Evolutionary conservation across 768 basidiomycete species (phyloP), one percentile per base, ranked within the genome.

Genomic region (Mycena epipterygia): DNA sequence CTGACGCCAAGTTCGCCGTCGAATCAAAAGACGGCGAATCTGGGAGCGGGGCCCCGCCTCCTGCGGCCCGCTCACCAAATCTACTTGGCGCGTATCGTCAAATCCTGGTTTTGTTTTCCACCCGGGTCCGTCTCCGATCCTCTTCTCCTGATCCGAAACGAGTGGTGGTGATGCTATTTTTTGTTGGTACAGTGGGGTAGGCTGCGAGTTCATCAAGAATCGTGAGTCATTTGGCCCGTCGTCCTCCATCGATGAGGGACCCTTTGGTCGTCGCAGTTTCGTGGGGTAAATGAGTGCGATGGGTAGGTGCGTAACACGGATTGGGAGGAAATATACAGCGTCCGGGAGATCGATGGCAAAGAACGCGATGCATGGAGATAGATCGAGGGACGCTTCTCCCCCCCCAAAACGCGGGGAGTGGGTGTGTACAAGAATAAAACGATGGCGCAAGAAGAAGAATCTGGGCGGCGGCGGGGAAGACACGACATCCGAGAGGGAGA

Each of bases 131-230:
- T 49, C 29, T 48, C 25, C 41, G 32, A 19, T 37, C 53, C 29
- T 55, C 62, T 42, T 44, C 17, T 30, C 16, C 52, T 32, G n/a
- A 49, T 60, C 51, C 59, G 41, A 52, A 53, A 27, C 51, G 32
- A 25, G 48, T 37, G 17, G 37, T 41, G 55, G 23, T 25, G 29
- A 25, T 57, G 52, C 27, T 30, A 8, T 5, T 62, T 67, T n/a
- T 41, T 58, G 62, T n/a, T 69, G 61, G 61, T 69, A 69, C 68
- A 69, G 51, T 52, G 32, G 13, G 65, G 59, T 61, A 68, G 58
- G 67, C 67, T 63, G 56, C 48, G 44, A 9, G 62, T 60, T 70
- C 69, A 46, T 70, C 69, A 70, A 70, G 69, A 70, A 70, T 70
- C 69, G 57, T 70, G 30, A 53, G 58, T 70, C 61, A 32, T 49